A percentile compares a stretch with the other conserved stretches of the same genome.
Conservation (phyloP, 2,329 filamentous ascomycete genomes). For the Chalaropsis ovoidea region DNA sequence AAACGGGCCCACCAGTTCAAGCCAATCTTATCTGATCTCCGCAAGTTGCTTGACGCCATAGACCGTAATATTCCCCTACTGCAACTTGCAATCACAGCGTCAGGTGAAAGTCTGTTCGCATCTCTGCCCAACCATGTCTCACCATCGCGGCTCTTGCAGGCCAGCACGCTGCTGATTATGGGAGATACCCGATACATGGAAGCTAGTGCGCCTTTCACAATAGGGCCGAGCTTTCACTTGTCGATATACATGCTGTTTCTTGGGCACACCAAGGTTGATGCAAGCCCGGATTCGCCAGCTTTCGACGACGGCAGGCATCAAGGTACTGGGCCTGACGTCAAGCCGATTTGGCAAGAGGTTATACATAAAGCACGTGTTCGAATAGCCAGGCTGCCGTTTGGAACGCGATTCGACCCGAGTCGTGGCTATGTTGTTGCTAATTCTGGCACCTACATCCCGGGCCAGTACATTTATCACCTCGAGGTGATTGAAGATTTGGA, state of each 20-base stretch:
- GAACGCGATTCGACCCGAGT: constrained; percentile 9
- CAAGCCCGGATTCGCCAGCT: background rate
- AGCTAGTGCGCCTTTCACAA: constrained; percentile 55
- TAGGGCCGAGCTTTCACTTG: constrained; percentile 75
- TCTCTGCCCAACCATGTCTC: constrained; percentile 73
- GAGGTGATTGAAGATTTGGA: constrained; percentile 72
- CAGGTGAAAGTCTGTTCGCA: constrained; percentile 75
- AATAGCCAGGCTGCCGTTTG: constrained; percentile 55
- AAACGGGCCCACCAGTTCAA: constrained; percentile 48
- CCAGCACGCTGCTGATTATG: constrained; percentile 79
- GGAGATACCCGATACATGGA: constrained; percentile 75
- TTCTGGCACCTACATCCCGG: constrained; percentile 20
- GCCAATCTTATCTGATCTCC: constrained; percentile 64
- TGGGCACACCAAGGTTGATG: constrained; percentile 49
- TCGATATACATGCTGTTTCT: constrained; percentile 94
- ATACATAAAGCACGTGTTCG: constrained; percentile 86
- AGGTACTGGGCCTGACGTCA: constrained; percentile 33
- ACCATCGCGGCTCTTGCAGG: constrained; percentile 80
- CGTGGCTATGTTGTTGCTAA: background rate
- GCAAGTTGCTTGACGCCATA: constrained; percentile 62
- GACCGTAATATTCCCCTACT: constrained; percentile 87
- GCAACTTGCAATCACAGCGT: constrained; percentile 87
- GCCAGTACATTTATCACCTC: constrained; percentile 65
- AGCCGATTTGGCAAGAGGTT: constrained; percentile 86
- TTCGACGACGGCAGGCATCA: background rate